Percentiles rank a stretch among this genome's conserved stretches.
Evolutionary conservation across 495 filamentous ascomycete genomes (phyloP).

Genomic region (Margaritispora aquatica): DNA sequence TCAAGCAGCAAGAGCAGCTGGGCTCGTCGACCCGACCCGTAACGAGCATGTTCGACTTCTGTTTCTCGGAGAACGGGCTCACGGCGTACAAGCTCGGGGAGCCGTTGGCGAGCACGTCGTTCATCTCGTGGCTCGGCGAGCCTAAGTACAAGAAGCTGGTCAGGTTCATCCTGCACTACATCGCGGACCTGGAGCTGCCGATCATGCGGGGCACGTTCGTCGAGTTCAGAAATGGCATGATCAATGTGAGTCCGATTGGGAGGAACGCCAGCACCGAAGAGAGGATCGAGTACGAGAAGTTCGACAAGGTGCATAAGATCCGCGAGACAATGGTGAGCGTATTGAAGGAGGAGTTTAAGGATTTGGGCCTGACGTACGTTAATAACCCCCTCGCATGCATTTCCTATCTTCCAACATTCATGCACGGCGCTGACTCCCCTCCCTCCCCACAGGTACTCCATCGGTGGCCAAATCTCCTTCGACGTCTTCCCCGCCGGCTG

Average conservation of each 20-base stretch:
- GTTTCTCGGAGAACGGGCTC: constrained; percentile 92
- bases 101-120: constrained; percentile 64
- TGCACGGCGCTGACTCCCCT: too few species aligned
- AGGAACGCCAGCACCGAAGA: constrained; percentile 80
- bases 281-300: constrained; percentile 70
- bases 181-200: constrained; percentile 82
- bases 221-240: constrained; percentile 96
- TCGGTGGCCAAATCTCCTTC: constrained; percentile 96
- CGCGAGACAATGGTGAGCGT: constrained; percentile 64
- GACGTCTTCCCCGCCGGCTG: constrained; percentile 95
- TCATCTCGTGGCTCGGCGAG: constrained; percentile 92
- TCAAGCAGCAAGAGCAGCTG: constrained; percentile 94
- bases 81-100: constrained; percentile 79
- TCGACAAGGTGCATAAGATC: constrained; percentile 69
- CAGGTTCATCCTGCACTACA: constrained; percentile 79
- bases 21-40: constrained; percentile 58
- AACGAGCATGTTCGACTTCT: constrained; percentile 85
- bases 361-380: constrained; percentile 78
- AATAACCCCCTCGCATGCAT: constrained; percentile 7
- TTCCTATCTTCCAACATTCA: background rate
- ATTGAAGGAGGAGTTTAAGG: constrained; percentile 73
- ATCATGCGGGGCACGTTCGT: constrained; percentile 93
- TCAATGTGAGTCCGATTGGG: constrained; percentile 91
- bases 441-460: constrained; percentile 80
- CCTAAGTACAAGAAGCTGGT: constrained; percentile 84